phyloP scores from a whole-genome alignment of 2,329 filamentous ascomycete species.

The Xylariaceae sp. region DNA sequence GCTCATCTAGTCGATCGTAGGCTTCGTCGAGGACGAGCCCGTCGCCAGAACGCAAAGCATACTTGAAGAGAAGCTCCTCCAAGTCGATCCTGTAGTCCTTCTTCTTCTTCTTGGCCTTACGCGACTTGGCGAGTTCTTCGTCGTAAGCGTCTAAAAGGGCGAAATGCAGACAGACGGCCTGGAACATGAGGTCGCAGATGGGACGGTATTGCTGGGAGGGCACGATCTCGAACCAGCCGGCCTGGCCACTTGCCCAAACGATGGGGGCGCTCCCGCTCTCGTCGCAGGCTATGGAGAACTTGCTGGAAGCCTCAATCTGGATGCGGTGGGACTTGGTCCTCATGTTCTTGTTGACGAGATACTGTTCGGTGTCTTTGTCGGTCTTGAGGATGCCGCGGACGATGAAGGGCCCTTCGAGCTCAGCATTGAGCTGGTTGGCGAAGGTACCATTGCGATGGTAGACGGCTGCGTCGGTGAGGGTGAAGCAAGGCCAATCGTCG shows the following conservation, averaged over 20 bases:
- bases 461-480: conserved; percentile 60
- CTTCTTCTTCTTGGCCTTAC: conserved; percentile 33
- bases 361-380: conserved; percentile 39
- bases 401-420: conserved; percentile 57
- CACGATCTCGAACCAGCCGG: conserved; percentile 67
- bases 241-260: conserved; percentile 64
- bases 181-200: conserved; percentile 58
- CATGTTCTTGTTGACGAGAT: conserved; percentile 31
- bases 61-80: conserved; percentile 41
- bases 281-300: conserved; percentile 54
- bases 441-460: conserved; percentile 53
- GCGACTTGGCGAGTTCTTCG: conserved; percentile 31
- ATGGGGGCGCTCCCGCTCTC: conserved; percentile 47
- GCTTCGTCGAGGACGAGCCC: conserved; percentile 52
- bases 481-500: conserved; percentile 60
- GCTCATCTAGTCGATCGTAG: conserved; percentile 43
- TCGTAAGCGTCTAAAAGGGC: conserved; percentile 58
- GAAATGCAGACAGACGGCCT: conserved; percentile 65
- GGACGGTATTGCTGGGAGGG: conserved; percentile 56
- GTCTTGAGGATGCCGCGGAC: conserved; percentile 59
- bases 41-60: conserved; percentile 51
- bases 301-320: conserved; percentile 49
- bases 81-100: conserved; percentile 30
- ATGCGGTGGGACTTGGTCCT: conserved; percentile 39
- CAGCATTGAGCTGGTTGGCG: conserved; percentile 60